These are phyloP conservation scores for Capsicum baccatum DNA, from an alignment of 257 asterid genomes.

Conservation along the genomic window DNA sequence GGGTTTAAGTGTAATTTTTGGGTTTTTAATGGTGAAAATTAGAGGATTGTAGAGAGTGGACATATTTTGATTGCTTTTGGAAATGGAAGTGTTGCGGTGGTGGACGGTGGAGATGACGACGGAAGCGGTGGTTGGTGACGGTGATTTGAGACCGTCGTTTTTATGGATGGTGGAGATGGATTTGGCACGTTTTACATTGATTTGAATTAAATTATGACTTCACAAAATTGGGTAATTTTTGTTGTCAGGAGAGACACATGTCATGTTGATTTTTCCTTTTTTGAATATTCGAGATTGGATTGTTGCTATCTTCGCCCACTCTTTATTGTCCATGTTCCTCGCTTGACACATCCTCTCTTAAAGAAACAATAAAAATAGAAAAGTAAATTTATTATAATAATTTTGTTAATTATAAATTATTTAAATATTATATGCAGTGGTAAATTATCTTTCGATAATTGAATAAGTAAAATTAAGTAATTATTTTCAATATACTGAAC, in stretches of 20 bases:
- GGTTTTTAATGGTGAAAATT: conserved; percentile 21
- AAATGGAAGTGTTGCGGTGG: neutral
- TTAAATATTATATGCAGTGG: no score
- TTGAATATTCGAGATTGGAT: no score
- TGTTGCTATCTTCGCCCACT: no score
- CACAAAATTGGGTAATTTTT: neutral
- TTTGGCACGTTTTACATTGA: neutral
- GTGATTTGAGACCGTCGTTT: neutral
- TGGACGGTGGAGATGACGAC: neutral
- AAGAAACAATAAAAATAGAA: no score
- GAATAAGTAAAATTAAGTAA: no score
- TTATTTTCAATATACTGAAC: no score
- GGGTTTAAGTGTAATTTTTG: conserved; percentile 1
- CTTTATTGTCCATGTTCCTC: no score
- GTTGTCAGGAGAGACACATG: neutral
- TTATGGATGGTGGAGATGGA: neutral
- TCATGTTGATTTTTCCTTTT: neutral
- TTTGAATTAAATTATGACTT: neutral
- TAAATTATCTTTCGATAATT: no score
- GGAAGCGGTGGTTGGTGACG: neutral
- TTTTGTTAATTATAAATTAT: no score
- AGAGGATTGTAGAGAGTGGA: conserved; percentile 25
- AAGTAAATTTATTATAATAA: no score
- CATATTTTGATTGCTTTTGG: neutral
- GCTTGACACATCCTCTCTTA: no score